These are phyloP conservation scores for Magnusiomyces suaveolens DNA, from an alignment of 1,139 yeast species.

Conservation along the genomic window DNA sequence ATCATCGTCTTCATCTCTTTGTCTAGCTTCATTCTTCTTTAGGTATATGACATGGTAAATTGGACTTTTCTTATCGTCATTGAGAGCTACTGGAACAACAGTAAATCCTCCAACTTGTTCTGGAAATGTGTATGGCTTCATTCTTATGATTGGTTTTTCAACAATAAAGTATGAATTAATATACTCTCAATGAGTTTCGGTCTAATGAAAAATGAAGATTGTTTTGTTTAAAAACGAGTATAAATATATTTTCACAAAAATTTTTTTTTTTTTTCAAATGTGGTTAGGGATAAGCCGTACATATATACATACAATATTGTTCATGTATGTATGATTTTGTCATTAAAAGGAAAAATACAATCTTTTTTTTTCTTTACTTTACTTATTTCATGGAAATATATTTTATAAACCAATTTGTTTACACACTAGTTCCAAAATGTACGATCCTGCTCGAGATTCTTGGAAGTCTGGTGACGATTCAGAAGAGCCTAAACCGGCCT, in stretches of 20 bases:
- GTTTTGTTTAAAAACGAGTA: no score
- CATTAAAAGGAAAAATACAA: no score
- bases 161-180: not conserved
- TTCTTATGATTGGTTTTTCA: not conserved
- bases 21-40: conserved; percentile 23
- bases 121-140: conserved; percentile 12
- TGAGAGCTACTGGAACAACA: conserved; percentile 41
- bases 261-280: not conserved
- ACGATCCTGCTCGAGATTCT: conserved; percentile 30
- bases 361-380: not conserved
- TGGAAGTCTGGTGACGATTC: conserved; percentile 21
- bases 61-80: conserved; percentile 20
- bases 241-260: no score
- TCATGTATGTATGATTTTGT: not conserved
- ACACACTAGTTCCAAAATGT: conserved; percentile 22
- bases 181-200: no score
- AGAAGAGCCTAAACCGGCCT: not conserved
- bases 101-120: conserved; percentile 45
- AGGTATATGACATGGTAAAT: conserved; percentile 26
- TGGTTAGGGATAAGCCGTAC: not conserved
- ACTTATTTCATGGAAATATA: no score
- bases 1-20: conserved; percentile 16
- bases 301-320: no score
- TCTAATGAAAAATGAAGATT: no score
- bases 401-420: no score